Base-by-base conservation (phyloP, 768 basidiomycete genomes). In the Ephemerocybe angulata region DNA sequence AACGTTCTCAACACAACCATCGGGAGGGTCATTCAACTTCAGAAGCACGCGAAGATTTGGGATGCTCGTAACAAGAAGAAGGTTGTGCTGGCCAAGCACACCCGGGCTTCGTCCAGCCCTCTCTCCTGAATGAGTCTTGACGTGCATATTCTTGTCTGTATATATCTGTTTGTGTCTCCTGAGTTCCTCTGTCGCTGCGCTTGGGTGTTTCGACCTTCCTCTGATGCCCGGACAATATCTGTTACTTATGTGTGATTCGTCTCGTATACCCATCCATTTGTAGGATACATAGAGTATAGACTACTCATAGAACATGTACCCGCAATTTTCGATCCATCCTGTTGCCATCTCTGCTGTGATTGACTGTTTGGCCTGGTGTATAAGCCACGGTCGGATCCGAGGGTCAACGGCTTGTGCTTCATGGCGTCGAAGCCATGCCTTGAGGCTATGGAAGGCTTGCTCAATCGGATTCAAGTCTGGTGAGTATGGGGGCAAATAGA, bases 361-460 rank as follows among this genome's bases (percentile, higher is more conserved):
- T 25, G 44, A 8, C 5, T 11, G 29, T 21, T 30, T 35, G n/a
- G 52, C 58, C 50, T 56, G 50, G 43, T 57, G 57, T 46, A 59
- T 57, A 19, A 58, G 29, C 60, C 52, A 58, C 17, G 42, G 58
- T n/a, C 42, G 58, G 33, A 37, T 28, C 12, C 8, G 50, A 21
- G 49, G 21, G 40, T 51, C 48, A 12, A 30, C 40, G 12, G 50
- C 43, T 3, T 56, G 40, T n/a, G 35, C 3, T 31, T 59, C 51
- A 21, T 48, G 48, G 7, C 41, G 38, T 1, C 42, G 27, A 1
- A 58, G 8, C 54, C 54, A 58, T 10, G 66, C 47, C 52, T 74
- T 74, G 57, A 72, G 67, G 3, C 54, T 47, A 19, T 61, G 62
- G 54, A 73, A 73, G 11, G 62, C 60, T 57, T 71, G 65, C 53